Conservation (phyloP, 345 rosid species). For the Psidium friedrichsthalianum region DNA sequence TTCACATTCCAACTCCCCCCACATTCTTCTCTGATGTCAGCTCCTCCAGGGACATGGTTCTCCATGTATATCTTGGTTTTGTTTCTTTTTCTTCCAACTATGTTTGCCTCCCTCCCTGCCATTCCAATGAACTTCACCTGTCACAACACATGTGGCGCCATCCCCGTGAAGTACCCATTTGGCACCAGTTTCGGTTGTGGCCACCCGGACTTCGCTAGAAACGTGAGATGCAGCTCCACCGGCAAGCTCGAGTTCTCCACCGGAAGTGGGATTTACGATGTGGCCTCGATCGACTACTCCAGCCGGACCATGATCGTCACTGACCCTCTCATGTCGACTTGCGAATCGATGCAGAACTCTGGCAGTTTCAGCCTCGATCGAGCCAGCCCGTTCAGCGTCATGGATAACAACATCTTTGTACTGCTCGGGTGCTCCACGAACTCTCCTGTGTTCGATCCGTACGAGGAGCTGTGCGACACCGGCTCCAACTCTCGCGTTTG, state of each 20-base stretch:
- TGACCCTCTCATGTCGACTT: slow-evolving; percentile 60
- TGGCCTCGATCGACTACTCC: slow-evolving; percentile 43
- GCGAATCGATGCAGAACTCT: slow-evolving; percentile 53
- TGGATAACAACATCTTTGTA: slow-evolving; percentile 33
- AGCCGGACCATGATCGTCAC: slow-evolving; percentile 21
- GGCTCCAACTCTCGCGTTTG: slow-evolving; percentile 56
- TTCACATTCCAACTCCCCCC: background rate
- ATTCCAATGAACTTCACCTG: slow-evolving; percentile 30
- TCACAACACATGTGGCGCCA: slow-evolving; percentile 36
- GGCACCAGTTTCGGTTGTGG: slow-evolving; percentile 36
- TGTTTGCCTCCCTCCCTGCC: slow-evolving; percentile 33
- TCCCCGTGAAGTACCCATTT: slow-evolving; percentile 29
- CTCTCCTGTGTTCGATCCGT: slow-evolving; percentile 50
- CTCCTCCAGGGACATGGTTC: slow-evolving; percentile 8
- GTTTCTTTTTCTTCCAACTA: slow-evolving; percentile 3
- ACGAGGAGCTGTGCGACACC: slow-evolving; percentile 34
- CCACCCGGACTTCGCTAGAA: slow-evolving; percentile 38
- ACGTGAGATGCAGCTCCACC: slow-evolving; percentile 30
- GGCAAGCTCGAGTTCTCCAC: slow-evolving; percentile 43
- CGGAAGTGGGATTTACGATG: slow-evolving; percentile 31
- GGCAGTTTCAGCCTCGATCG: slow-evolving; percentile 52
- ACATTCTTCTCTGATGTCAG: slow-evolving; percentile 20
- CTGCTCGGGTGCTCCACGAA: slow-evolving; percentile 57
- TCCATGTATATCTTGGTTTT: slow-evolving; percentile 7
- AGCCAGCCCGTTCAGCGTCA: slow-evolving; percentile 41